Conservation (phyloP, 768 basidiomycete species). For the Pleurotus eryngii region DNA sequence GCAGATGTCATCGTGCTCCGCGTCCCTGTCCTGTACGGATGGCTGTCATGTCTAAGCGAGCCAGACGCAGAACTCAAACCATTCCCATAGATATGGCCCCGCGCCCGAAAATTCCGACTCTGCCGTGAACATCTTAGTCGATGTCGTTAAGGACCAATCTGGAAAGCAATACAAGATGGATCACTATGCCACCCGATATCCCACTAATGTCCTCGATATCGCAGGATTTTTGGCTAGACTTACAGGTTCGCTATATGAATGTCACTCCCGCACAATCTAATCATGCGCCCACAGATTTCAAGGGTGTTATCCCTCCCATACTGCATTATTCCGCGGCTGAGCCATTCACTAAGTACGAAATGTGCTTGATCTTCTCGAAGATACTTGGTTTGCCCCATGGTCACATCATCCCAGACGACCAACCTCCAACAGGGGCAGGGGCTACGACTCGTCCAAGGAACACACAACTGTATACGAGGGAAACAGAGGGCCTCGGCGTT, state of each 20-base stretch:
- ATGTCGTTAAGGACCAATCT: constrained; percentile 82
- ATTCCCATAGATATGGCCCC: constrained; percentile 71
- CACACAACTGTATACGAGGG: constrained; percentile 72
- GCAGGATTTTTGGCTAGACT: constrained; percentile 81
- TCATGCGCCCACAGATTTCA: constrained; percentile 22
- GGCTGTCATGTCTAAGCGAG: neutral
- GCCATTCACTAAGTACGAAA: constrained; percentile 90
- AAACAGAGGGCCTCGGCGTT: constrained; percentile 66
- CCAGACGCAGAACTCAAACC: constrained; percentile 8
- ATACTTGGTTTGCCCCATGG: constrained; percentile 66
- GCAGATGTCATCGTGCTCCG: constrained; percentile 70
- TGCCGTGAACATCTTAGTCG: constrained; percentile 85
- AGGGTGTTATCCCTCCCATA: constrained; percentile 58
- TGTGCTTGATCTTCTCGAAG: constrained; percentile 75
- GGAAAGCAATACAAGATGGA: constrained; percentile 95
- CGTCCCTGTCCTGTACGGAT: constrained; percentile 77
- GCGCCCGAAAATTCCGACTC: constrained; percentile 81
- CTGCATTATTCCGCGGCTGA: constrained; percentile 84
- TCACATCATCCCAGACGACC: constrained; percentile 74
- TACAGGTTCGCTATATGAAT: constrained; percentile 42
- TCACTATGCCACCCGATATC: constrained; percentile 88
- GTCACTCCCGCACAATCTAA: neutral
- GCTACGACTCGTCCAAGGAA: constrained; percentile 78
- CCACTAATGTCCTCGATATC: constrained; percentile 88
- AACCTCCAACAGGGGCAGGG: constrained; percentile 58